Base-by-base conservation (phyloP, 1,284 basidiomycete species). In the Apiotrichum laibachii region DNA sequence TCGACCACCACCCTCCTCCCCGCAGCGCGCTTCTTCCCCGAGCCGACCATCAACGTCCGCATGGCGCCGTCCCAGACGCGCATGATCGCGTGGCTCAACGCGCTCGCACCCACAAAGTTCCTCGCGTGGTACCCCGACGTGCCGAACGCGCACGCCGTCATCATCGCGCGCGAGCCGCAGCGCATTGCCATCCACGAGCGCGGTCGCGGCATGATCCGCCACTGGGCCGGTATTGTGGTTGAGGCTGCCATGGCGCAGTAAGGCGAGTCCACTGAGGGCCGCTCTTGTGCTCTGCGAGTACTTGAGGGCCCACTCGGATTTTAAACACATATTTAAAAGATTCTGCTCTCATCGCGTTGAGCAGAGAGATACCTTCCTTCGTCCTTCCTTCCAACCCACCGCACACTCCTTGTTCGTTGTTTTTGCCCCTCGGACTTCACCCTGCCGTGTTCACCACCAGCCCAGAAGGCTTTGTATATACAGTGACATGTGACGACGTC, bases 71-170 rank as follows among this genome's bases (percentile, higher is more conserved):
- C 26, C 26, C 26, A 16, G 68, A 70, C 31, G 58, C 57, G 33
- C 76, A 77, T 59, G 50, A 65, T 22, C 56, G 70, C 34, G 76
- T 77, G 70, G 69, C 65, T 77, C 31, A 73, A 72, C 54, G 54
- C 62, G 7, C 61, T 75, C 53, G 60, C 66, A 16, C 54, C 67
- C n/a, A 52, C 56, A 22, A 74, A 75, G 49, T 63, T 69, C 58
- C 49, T 74, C n/a, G 67, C 66, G 39, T 77, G 71, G 71, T 72
- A 71, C 59, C 75, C 76, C 13, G 67, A 72, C 26, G 64, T 71
- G 10, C 40, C 62, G 15, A 77, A 76, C 61, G 65, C 72, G 33
- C 76, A 77, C 63, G 70, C 73, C 3, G 69, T 73, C 26, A 68
- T 69, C 13, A 59, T 75, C 18, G 75, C 75, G 19, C 65, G 76